Base-by-base conservation (phyloP, 305 asterid species). In the Striga hermonthica region DNA sequence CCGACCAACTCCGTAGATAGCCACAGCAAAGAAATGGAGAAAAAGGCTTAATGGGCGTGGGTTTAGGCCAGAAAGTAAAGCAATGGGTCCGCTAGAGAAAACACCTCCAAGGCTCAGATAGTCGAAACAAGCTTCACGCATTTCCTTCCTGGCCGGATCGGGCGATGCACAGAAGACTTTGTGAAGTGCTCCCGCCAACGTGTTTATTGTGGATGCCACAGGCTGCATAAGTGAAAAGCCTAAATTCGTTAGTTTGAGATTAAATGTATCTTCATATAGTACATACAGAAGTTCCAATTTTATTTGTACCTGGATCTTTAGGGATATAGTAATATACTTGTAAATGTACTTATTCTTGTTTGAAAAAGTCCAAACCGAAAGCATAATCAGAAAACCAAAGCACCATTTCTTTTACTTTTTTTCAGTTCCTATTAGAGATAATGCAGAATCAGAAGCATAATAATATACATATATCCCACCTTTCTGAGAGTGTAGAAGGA, bases 151-250 rank as follows among this genome's bases (percentile, higher is more conserved):
- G 36, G 91, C 91, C 53, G 77, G 86, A 72, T 89, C 97, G 3
- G 93, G 82, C 5, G 97, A 85, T 38, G 90, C 86, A 76, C 93
- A 80, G 56, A 89, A 85, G 0, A 85, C 94, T 56, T 85, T 76
- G 81, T 85, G 87, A 9, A 85, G 83, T 5, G 94, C 95, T 37
- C 87, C 94, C 0, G 95, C 97, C 78, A 90, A 63, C 61, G 89
- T 87, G 67, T 89, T 89, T 12, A 89, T 89, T 0, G 95, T 89
- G 3, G 94, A 87, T 57, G 97, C 87, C 64, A 87, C 83, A 0
- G 97, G 95, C 97, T 89, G 86, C 78, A 77, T 5, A 78, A 66
- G 50, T 9, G 31, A 58, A 4, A 14, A 68, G 22, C 71, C 50
- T 31, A 58, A 36, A 50, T 37, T 57, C 5, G 4, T 4, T 22